Percentiles rank a stretch among this genome's conserved stretches.
Conservation (phyloP, 495 filamentous ascomycete genomes). For the Podospora sp. region DNA sequence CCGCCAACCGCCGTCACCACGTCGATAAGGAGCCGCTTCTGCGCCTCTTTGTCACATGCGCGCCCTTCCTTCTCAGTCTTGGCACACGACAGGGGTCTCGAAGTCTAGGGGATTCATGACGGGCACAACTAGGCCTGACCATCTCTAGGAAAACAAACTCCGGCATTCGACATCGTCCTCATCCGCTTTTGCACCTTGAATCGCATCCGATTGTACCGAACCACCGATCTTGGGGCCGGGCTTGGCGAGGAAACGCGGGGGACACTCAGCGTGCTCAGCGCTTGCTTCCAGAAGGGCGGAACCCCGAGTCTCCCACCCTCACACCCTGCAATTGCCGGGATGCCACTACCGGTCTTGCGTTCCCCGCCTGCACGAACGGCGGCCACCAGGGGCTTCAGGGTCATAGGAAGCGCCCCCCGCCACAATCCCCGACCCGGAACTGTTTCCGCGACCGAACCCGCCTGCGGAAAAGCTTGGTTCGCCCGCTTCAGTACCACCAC, state of each 20-base stretch:
- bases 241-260: background rate
- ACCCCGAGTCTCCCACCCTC: background rate
- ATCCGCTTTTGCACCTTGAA: background rate
- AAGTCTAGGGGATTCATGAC: background rate
- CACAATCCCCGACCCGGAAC: slow-evolving; percentile 1
- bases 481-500: background rate
- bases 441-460: slow-evolving; percentile 4
- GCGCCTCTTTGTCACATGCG: slow-evolving; percentile 1
- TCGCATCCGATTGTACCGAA: background rate
- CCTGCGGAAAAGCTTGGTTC: background rate
- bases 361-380: slow-evolving; percentile 7
- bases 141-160: slow-evolving; percentile 8
- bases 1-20: background rate
- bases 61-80: slow-evolving; percentile 6
- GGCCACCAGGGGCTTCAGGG: slow-evolving; percentile 4
- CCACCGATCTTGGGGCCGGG: background rate
- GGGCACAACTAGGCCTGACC: background rate
- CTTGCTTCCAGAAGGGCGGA: background rate
- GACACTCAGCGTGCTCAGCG: background rate
- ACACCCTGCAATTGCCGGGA: slow-evolving; percentile 9
- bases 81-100: slow-evolving; percentile 7
- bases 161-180: background rate
- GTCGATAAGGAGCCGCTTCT: background rate
- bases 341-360: slow-evolving; percentile 8
- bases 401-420: background rate